Conservation (phyloP, 2,329 filamentous ascomycete genomes). For the Simplicillium sp. region DNA sequence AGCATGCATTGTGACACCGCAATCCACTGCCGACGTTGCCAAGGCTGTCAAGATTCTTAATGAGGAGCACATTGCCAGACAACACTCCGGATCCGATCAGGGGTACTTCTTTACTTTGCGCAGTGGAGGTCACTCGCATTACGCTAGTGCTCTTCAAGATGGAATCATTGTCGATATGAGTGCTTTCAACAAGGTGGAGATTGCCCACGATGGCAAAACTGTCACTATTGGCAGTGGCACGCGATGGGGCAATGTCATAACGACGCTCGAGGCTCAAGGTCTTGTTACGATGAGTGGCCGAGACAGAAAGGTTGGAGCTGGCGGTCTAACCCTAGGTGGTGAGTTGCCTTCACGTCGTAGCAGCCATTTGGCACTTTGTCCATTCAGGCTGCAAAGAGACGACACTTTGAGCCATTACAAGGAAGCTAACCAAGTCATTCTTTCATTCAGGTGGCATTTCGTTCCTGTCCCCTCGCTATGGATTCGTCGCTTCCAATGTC, state of each 20-base stretch:
- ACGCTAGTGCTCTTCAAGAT: neutral
- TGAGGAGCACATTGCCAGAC: neutral
- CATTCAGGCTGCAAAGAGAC: no score
- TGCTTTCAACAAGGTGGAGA: conserved; percentile 18
- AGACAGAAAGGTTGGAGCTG: conserved; percentile 27
- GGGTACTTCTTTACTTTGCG: neutral
- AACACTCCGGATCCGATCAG: neutral
- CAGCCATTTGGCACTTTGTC: no score
- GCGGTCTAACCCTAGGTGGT: conserved; percentile 27
- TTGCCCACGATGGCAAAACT: conserved; percentile 18
- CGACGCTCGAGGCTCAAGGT: conserved; percentile 18
- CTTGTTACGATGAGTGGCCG: conserved; percentile 28
- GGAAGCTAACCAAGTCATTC: no score
- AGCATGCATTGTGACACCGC: neutral
- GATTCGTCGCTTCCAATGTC: conserved; percentile 1
- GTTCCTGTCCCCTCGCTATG: conserved; percentile 1
- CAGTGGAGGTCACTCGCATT: neutral
- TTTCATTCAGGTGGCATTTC: conserved; percentile 3
- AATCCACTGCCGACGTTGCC: neutral
- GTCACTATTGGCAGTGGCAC: conserved; percentile 27
- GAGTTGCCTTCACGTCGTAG: neutral
- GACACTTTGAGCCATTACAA: neutral
- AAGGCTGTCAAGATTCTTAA: neutral
- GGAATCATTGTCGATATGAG: neutral
- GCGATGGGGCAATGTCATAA: conserved; percentile 28